Evolutionary conservation across 2,329 filamentous ascomycete genomes (phyloP).

Genomic region (Didymella exigua): DNA sequence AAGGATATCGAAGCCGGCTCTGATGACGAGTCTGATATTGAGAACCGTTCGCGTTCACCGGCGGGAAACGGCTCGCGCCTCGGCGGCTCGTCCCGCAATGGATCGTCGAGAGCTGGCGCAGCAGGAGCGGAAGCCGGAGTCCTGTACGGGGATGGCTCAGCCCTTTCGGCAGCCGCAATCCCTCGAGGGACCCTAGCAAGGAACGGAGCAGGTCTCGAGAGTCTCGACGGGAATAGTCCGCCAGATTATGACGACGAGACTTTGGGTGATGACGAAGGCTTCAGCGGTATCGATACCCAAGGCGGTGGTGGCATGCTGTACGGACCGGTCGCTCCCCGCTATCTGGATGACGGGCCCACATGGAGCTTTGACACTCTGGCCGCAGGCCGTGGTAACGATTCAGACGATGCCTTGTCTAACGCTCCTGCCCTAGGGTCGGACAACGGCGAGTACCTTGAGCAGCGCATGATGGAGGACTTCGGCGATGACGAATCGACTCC

Average conservation of each 20-base stretch:
- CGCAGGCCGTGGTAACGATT: constrained; percentile 7
- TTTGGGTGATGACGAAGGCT: constrained; percentile 34
- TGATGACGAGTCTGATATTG: constrained; percentile 51
- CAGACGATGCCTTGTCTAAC: constrained; percentile 32
- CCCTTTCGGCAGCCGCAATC: constrained; percentile 40
- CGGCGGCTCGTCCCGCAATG: constrained; percentile 85
- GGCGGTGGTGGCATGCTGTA: constrained; percentile 11
- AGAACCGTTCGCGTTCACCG: constrained; percentile 52
- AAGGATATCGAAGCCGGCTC: constrained; percentile 54
- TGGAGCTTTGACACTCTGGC: constrained; percentile 32
- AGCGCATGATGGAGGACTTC: constrained; percentile 20
- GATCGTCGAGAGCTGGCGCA: constrained; percentile 89
- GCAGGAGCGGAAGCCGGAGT: constrained; percentile 67
- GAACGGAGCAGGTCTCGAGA: constrained; percentile 46
- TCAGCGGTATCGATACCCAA: constrained; percentile 13
- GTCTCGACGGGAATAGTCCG: constrained; percentile 34
- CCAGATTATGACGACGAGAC: constrained; percentile 26
- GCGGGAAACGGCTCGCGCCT: constrained; percentile 87
- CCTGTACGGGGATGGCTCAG: constrained; percentile 47
- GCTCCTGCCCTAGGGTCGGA: constrained; percentile 28
- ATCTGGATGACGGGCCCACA: constrained; percentile 14
- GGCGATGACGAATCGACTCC: constrained; percentile 30
- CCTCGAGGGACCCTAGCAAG: constrained; percentile 42
- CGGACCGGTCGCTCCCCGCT: constrained; percentile 12
- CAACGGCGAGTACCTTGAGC: constrained; percentile 19